Evolutionary conservation across 768 basidiomycete genomes (phyloP).

Genomic region (Phanerochaete carnosa): DNA sequence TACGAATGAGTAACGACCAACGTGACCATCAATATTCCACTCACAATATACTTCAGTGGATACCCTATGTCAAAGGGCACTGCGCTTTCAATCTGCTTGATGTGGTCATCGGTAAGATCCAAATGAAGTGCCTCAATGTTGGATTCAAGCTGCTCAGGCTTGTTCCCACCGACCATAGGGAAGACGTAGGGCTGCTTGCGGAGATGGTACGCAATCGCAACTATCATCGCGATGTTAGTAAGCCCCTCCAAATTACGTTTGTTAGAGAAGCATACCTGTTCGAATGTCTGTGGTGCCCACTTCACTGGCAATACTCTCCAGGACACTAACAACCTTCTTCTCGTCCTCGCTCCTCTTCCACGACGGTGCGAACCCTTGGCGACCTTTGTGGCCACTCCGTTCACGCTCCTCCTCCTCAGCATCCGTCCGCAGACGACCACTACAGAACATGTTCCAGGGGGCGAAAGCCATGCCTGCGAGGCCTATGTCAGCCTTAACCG

Average conservation of each 20-base stretch:
- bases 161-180: conserved; percentile 47
- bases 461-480: conserved; percentile 29
- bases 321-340: conserved; percentile 41
- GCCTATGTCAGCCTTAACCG: conserved; percentile 20
- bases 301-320: conserved; percentile 22
- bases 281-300: background rate
- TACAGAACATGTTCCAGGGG: conserved; percentile 34
- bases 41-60: conserved; percentile 27
- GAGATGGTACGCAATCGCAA: conserved; percentile 27
- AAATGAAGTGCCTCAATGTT: conserved; percentile 50
- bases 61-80: conserved; percentile 45
- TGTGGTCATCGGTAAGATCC: conserved; percentile 38
- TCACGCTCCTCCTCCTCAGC: conserved; percentile 28
- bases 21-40: conserved; percentile 7
- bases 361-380: conserved; percentile 36
- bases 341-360: conserved; percentile 45
- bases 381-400: conserved; percentile 29
- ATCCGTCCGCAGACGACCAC: conserved; percentile 34
- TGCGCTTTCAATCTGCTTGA: conserved; percentile 39
- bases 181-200: conserved; percentile 48
- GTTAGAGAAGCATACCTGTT: background rate
- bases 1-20: background rate
- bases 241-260: conserved; percentile 9
- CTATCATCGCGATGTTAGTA: background rate
- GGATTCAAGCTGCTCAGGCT: conserved; percentile 42